These are phyloP conservation scores for Penicillium fimorum DNA, from an alignment of 495 filamentous ascomycete species.

Conservation along the genomic window DNA sequence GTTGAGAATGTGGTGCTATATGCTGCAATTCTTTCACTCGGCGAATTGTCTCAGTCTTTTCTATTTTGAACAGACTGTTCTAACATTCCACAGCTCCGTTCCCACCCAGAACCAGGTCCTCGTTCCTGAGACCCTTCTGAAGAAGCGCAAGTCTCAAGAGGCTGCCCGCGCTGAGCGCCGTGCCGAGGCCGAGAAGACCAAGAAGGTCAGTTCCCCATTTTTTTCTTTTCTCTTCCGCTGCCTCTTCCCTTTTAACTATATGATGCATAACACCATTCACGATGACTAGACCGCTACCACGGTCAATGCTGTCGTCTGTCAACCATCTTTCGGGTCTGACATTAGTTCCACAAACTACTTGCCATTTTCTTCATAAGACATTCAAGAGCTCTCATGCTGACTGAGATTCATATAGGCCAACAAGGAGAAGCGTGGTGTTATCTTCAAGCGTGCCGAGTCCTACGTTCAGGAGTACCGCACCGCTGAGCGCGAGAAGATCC, in stretches of 20 bases:
- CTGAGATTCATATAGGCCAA: conserved; percentile 61
- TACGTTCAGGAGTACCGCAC: conserved; percentile 99
- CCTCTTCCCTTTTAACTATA: conserved; percentile 19
- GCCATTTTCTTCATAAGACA: conserved; percentile 17
- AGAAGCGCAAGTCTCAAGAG: conserved; percentile 99
- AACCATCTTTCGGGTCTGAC: conserved; percentile 99
- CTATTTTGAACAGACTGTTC: conserved; percentile 68
- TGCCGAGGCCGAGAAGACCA: conserved; percentile 78
- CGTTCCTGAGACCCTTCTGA: conserved; percentile 95
- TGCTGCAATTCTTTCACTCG: conserved; percentile 87
- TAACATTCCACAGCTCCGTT: conserved; percentile 70
- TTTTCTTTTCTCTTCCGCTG: background rate
- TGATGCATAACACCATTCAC: conserved; percentile 77
- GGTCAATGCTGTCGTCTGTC: conserved; percentile 95
- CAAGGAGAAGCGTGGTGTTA: conserved; percentile 94
- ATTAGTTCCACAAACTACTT: conserved; percentile 28
- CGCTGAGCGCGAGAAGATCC: conserved; percentile 96
- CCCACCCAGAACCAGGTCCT: conserved; percentile 90
- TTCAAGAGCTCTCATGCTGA: conserved; percentile 39
- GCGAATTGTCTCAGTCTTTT: conserved; percentile 66
- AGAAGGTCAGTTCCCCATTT: conserved; percentile 68
- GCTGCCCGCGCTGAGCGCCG: conserved; percentile 87
- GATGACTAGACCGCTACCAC: conserved; percentile 72
- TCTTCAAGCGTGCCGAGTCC: conserved; percentile 99
- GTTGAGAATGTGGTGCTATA: conserved; percentile 84